Evolutionary conservation across 1,139 yeast genomes (phyloP).

Genomic region (Pichia sp.): DNA sequence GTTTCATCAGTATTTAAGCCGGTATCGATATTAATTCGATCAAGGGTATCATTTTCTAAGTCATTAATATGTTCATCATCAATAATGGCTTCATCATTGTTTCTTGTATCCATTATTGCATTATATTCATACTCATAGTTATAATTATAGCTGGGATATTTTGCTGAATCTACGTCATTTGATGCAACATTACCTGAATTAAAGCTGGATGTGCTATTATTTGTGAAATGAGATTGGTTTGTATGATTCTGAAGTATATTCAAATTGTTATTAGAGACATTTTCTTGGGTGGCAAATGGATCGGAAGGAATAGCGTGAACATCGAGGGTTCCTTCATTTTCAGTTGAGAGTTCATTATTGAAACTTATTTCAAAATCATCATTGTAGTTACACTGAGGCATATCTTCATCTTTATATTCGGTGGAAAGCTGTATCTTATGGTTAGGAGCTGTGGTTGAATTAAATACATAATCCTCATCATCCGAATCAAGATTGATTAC

Average conservation of each 20-base stretch:
- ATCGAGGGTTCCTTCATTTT: background rate
- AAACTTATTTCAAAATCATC: background rate
- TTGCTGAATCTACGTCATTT: slow-evolving; percentile 8
- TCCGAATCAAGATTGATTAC: slow-evolving; percentile 34
- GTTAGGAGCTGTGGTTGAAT: background rate
- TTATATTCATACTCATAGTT: background rate
- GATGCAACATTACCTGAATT: slow-evolving; percentile 10
- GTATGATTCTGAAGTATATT: background rate
- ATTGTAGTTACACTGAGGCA: background rate
- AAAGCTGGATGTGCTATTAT: slow-evolving; percentile 1
- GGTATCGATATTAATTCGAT: slow-evolving; percentile 3
- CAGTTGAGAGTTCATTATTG: background rate
- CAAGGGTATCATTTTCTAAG: slow-evolving; percentile 3
- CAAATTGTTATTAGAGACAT: background rate
- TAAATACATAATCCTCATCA: slow-evolving; percentile 32
- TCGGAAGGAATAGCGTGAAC: background rate
- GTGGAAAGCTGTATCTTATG: background rate
- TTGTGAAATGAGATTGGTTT: background rate
- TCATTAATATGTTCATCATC: background rate
- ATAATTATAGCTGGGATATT: slow-evolving; percentile 1
- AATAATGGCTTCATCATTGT: background rate
- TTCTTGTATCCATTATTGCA: background rate
- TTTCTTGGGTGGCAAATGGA: slow-evolving; percentile 2
- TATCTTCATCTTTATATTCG: background rate
- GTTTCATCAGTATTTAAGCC: background rate